Percentiles rank a stretch among this genome's conserved stretches.
phyloP scores from a whole-genome alignment of 257 asterid genomes.

The Solanum sitiens region DNA sequence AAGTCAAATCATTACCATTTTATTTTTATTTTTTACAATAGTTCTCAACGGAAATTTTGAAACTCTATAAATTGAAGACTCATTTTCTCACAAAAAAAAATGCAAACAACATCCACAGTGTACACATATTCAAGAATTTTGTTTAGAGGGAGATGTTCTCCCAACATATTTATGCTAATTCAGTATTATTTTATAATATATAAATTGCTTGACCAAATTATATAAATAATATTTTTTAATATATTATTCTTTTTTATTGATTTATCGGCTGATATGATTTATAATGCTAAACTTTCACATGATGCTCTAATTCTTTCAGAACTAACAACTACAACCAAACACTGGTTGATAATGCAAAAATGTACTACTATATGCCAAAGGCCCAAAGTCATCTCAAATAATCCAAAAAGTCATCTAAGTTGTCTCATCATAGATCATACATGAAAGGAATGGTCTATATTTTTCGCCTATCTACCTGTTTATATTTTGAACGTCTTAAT shows the following conservation, averaged over 20 bases:
- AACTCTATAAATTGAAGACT: background rate
- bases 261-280: background rate
- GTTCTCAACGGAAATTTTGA: rapidly evolving
- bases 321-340: background rate
- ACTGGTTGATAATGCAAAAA: background rate
- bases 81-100: rapidly evolving
- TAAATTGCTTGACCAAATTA: background rate
- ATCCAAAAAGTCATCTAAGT: background rate
- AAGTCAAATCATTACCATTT: too few relatives aligned
- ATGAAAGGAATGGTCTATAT: background rate
- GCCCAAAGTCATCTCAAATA: background rate
- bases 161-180: background rate
- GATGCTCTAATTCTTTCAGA: too few relatives aligned
- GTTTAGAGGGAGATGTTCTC: background rate
- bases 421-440: background rate
- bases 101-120: background rate
- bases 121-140: background rate
- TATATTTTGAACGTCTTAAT: too few relatives aligned
- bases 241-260: too few relatives aligned
- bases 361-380: background rate
- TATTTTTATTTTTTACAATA: too few relatives aligned
- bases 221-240: too few relatives aligned
- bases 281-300: too few relatives aligned
- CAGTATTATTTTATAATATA: too few relatives aligned
- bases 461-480: too few relatives aligned